Conservation (phyloP, 2,329 filamentous ascomycete genomes). For the Alternaria sp. region DNA sequence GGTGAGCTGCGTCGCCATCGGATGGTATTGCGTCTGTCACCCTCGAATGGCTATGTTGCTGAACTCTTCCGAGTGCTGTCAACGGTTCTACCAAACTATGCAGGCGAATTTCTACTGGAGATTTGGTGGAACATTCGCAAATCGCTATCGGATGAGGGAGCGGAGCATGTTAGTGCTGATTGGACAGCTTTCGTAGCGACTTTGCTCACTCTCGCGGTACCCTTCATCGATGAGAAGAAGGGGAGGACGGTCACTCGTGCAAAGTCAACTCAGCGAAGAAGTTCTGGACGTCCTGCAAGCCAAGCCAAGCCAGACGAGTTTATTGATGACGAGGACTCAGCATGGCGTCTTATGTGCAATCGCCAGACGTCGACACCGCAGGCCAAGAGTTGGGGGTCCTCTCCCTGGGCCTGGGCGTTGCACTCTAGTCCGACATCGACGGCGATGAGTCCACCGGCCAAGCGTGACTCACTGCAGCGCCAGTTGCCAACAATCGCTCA, state of each 20-base stretch:
- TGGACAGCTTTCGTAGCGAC: slow-evolving; percentile 51
- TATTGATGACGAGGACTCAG: slow-evolving; percentile 33
- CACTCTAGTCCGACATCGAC: slow-evolving; percentile 31
- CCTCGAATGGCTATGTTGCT: slow-evolving; percentile 34
- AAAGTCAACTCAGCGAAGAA: slow-evolving; percentile 31
- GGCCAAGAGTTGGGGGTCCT: slow-evolving; percentile 39
- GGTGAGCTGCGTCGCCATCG: slow-evolving; percentile 41
- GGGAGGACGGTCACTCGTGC: slow-evolving; percentile 24
- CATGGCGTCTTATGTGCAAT: slow-evolving; percentile 45
- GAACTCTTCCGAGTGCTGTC: slow-evolving; percentile 41
- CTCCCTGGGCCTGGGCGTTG: slow-evolving; percentile 45
- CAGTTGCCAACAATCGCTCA: slow-evolving; percentile 24
- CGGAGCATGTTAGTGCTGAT: slow-evolving; percentile 28
- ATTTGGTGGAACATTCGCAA: slow-evolving; percentile 49
- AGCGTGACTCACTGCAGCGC: slow-evolving; percentile 20
- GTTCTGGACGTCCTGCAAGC: slow-evolving; percentile 28
- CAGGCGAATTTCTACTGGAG: slow-evolving; percentile 46
- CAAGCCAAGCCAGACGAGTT: slow-evolving; percentile 32
- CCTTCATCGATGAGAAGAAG: slow-evolving; percentile 41
- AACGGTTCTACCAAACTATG: slow-evolving; percentile 43
- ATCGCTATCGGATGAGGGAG: slow-evolving; percentile 17
- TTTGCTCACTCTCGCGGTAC: slow-evolving; percentile 48
- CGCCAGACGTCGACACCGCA: slow-evolving; percentile 33
- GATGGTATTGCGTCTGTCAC: slow-evolving; percentile 39
- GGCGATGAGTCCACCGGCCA: slow-evolving; percentile 32